Evolutionary conservation across 305 asterid genomes (phyloP), one percentile per base, ranked within the genome.

Genomic region (Euphrasia arctica): DNA sequence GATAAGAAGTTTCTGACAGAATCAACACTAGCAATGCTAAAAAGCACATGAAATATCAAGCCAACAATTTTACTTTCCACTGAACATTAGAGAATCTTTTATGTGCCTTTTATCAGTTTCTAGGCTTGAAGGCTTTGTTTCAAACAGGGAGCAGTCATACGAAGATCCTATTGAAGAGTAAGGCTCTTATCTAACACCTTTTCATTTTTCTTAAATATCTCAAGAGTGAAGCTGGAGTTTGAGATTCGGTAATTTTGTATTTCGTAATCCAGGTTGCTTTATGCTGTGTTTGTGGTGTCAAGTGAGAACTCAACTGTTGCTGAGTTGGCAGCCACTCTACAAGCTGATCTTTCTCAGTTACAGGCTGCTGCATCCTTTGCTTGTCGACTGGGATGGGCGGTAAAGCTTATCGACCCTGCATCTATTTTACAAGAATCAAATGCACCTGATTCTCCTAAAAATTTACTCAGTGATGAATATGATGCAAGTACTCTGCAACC

Each of bases 141-240:
- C 99, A 68, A 94, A 94, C 82, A 81, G 97, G 79, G 99, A 94
- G 85, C 99, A 90, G 82, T 81, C 81, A 72, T 94, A 94, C 74
- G 99, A 94, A 83, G 99, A 88, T 83, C 99, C 99, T 28, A 94
- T 94, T 73, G 99, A 94, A 77, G 99, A 94, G 99, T 90, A 85
- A 82, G 87, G 71, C 70, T 66, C 75, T 54, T 64, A 50, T 62
- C 69, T 54, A 69, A 10, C 63, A 65, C 54, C 42, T 60, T 55
- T 52, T 58, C 56, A 12, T 25, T 63, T 66, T 75, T 58, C 59
- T 77, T 61, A 59, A 59, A 70, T 50, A 51, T 75, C 68, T 41
- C 27, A 41, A 43, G 72, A 25, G 1, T 25, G 27, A 25, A 67
- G 28, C 63, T 60, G 56, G 70, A 55, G 50, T 39, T 64, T 49